phyloP scores from a whole-genome alignment of 306 rosid genomes.

The Styphnolobium japonicum region DNA sequence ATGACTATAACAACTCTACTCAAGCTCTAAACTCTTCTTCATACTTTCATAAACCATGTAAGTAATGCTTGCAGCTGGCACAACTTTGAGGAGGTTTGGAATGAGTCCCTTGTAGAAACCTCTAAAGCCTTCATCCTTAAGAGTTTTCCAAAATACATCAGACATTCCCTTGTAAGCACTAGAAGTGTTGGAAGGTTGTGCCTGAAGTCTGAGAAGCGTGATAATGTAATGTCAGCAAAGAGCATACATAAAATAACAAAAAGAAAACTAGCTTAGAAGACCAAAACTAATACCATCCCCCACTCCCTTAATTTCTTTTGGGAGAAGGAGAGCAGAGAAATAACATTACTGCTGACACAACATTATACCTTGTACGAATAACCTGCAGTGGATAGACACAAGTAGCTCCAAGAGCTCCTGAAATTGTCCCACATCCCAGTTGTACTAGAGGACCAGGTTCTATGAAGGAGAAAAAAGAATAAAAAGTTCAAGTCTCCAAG shows the following conservation, averaged over 20 bases:
- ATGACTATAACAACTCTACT: conserved; percentile 26
- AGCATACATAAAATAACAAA: neutral
- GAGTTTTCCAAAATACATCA: conserved; percentile 52
- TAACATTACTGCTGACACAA: neutral
- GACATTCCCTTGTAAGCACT: conserved; percentile 51
- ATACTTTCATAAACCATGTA: conserved; percentile 51
- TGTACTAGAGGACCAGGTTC: conserved; percentile 55
- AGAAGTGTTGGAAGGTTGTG: conserved; percentile 37
- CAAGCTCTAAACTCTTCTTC: conserved; percentile 50
- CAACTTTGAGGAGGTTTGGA: conserved; percentile 63
- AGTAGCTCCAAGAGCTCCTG: conserved; percentile 56
- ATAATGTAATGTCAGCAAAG: conserved; percentile 17
- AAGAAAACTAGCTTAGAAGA: conserved; percentile 2
- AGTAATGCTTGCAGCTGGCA: conserved; percentile 61
- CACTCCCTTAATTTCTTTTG: neutral
- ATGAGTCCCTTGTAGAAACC: conserved; percentile 58
- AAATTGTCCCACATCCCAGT: conserved; percentile 55
- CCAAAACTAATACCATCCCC: neutral
- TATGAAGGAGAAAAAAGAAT: conserved; percentile 3
- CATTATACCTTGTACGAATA: conserved; percentile 51
- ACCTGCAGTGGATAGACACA: conserved; percentile 59
- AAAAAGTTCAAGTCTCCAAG: neutral
- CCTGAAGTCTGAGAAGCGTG: conserved; percentile 45
- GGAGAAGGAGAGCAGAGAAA: neutral
- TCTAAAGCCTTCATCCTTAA: conserved; percentile 38